Conservation (phyloP, 2,329 filamentous ascomycete genomes). For the Cercospora beticola region DNA sequence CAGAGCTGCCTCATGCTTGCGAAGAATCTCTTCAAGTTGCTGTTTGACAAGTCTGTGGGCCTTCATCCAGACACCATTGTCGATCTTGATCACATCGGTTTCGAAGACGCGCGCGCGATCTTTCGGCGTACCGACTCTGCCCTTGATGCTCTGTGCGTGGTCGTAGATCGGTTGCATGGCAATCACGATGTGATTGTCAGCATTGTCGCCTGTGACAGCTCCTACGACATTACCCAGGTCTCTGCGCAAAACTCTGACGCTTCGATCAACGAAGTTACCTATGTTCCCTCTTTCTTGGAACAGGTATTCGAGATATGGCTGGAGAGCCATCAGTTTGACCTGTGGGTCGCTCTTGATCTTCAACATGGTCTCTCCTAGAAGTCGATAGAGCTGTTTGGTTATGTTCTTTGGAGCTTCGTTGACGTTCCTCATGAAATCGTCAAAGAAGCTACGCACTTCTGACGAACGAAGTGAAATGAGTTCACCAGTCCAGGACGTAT, state of each 20-base stretch:
- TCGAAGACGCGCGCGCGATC: neutral
- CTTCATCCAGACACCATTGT: neutral
- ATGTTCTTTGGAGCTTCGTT: too few relatives aligned
- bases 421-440: too few relatives aligned
- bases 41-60: neutral
- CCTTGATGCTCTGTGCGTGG: neutral
- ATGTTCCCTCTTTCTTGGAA: conserved; percentile 10
- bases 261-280: neutral
- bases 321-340: conserved; percentile 15
- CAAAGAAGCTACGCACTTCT: too few relatives aligned
- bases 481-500: too few relatives aligned
- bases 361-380: neutral
- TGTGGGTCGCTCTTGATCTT: conserved; percentile 3
- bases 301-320: conserved; percentile 18
- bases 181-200: neutral
- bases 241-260: neutral
- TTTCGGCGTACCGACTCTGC: neutral
- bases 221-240: neutral
- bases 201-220: neutral
- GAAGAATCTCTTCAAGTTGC: neutral
- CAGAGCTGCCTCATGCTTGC: neutral
- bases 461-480: too few relatives aligned
- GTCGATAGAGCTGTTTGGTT: too few relatives aligned
- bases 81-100: neutral
- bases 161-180: neutral